Conservation (phyloP, 331 rosid genomes). For the Pyracantha coccinea region DNA sequence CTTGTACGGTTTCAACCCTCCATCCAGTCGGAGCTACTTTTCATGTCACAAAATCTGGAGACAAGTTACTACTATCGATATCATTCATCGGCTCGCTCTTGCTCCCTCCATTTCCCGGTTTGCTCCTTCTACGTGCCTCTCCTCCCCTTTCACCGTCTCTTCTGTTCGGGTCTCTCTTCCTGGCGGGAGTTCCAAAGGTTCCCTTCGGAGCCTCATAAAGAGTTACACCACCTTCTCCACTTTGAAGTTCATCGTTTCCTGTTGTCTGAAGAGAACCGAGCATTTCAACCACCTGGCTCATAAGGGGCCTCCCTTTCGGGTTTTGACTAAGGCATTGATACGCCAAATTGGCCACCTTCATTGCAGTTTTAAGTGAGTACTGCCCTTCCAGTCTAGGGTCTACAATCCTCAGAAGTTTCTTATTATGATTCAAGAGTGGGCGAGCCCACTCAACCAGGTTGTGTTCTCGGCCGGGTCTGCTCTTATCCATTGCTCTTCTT, state of each 20-base stretch:
- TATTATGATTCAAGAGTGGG: constrained; percentile 72
- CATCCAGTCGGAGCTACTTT: constrained; percentile 25
- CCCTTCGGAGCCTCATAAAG: constrained; percentile 66
- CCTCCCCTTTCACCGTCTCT: constrained; percentile 8
- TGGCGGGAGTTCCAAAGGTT: constrained; percentile 12
- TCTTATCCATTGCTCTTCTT: constrained; percentile 81
- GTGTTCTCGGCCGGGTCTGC: constrained; percentile 92
- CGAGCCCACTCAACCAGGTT: constrained; percentile 96
- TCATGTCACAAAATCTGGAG: constrained; percentile 21
- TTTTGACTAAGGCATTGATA: constrained; percentile 85
- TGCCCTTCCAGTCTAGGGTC: constrained; percentile 87
- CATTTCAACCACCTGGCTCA: constrained; percentile 80
- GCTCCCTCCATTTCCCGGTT: constrained; percentile 23
- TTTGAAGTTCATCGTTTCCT: constrained; percentile 43
- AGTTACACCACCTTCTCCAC: constrained; percentile 54
- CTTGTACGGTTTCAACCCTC: constrained; percentile 32
- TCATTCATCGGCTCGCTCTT: constrained; percentile 30
- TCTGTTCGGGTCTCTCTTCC: constrained; percentile 18
- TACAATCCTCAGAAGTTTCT: constrained; percentile 56
- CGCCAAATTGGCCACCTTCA: constrained; percentile 73
- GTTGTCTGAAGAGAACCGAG: constrained; percentile 52
- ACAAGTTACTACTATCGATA: constrained; percentile 12
- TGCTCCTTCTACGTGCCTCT: constrained; percentile 9
- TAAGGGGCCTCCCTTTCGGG: constrained; percentile 89
- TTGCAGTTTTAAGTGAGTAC: constrained; percentile 55